A percentile compares a stretch with the other conserved stretches of the same genome.
Conservation (phyloP, 805 yeast genomes). For the Monosporozyma servazzii region DNA sequence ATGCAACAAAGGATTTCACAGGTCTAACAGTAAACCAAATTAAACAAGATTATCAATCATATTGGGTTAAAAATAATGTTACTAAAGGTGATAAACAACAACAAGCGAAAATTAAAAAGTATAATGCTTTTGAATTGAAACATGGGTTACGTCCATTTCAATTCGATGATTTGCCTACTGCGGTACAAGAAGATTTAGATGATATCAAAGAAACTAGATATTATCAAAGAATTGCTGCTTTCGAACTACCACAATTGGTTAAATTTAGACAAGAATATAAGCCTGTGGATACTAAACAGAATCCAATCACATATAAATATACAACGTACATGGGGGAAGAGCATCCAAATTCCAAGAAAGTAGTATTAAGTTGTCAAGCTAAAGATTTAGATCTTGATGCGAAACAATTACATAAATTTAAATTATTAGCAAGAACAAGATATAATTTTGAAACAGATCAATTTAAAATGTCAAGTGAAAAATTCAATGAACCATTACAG, state of each 20-base stretch:
- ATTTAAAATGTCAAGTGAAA: conserved; percentile 56
- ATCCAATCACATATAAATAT: conserved; percentile 60
- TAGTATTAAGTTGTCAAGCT: conserved; percentile 48
- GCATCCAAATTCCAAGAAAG: conserved; percentile 52
- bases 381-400: conserved; percentile 43
- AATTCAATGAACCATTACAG: conserved; percentile 71
- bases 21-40: conserved; percentile 33
- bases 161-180: conserved; percentile 57
- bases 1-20: conserved; percentile 37
- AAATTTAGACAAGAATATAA: conserved; percentile 63
- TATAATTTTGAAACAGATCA: conserved; percentile 52
- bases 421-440: conserved; percentile 69
- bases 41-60: conserved; percentile 26
- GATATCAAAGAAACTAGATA: conserved; percentile 69
- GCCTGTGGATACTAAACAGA: conserved; percentile 35
- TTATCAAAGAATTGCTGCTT: conserved; percentile 77
- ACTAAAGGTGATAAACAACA: not conserved
- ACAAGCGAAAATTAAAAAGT: not conserved
- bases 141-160: conserved; percentile 32
- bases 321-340: conserved; percentile 66
- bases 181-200: conserved; percentile 62
- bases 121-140: conserved; percentile 2
- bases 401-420: conserved; percentile 60
- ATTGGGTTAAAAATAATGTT: not conserved
- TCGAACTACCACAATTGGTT: conserved; percentile 78